Evolutionary conservation across 805 yeast genomes (phyloP).

Genomic region (Candida manassasensis): DNA sequence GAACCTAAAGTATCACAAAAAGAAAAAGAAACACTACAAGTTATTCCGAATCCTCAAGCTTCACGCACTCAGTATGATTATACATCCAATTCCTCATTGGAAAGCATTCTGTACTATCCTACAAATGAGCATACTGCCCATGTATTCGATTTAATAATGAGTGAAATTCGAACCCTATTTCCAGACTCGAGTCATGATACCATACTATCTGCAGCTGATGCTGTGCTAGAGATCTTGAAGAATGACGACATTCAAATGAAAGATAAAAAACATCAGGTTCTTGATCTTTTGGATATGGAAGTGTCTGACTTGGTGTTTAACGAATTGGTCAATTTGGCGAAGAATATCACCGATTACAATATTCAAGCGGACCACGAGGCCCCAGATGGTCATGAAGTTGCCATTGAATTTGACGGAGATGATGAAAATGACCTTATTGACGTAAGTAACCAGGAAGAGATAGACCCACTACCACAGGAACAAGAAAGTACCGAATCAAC

Average conservation of each 20-base stretch:
- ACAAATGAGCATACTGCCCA: conserved; percentile 47
- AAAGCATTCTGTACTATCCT: conserved; percentile 60
- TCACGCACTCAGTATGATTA: conserved; percentile 6
- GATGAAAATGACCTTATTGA: conserved; percentile 21
- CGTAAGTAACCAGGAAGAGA: conserved; percentile 23
- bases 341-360: conserved; percentile 48
- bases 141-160: conserved; percentile 52
- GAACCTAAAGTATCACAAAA: conserved; percentile 1
- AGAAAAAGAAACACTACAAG: conserved; percentile 14
- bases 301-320: conserved; percentile 43
- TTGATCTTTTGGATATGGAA: conserved; percentile 38
- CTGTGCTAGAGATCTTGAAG: conserved; percentile 52
- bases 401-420: conserved; percentile 31
- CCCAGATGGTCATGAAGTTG: conserved; percentile 38
- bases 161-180: conserved; percentile 52
- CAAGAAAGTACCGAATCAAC: background rate
- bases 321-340: conserved; percentile 40
- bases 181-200: conserved; percentile 78
- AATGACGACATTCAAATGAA: conserved; percentile 39
- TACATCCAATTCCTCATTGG: conserved; percentile 21
- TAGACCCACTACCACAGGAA: conserved; percentile 19
- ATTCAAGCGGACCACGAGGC: conserved; percentile 18
- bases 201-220: conserved; percentile 67
- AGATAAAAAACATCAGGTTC: conserved; percentile 46
- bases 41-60: conserved; percentile 7